Evolutionary conservation across 75 land plant species (phyloP).

Genomic region (Larix kaempferi): DNA sequence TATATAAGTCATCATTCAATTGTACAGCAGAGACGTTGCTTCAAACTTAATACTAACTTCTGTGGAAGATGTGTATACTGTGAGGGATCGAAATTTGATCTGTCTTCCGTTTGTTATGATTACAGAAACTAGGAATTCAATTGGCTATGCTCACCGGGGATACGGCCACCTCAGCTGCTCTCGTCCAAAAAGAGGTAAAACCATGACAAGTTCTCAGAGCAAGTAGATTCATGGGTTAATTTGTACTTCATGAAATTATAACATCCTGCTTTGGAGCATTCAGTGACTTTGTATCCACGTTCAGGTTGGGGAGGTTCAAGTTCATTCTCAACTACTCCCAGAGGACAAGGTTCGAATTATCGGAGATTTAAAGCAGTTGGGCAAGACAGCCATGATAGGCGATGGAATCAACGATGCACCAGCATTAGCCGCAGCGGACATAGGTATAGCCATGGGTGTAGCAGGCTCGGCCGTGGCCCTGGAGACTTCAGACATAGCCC

Average conservation of each 20-base stretch:
- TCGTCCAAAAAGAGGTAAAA: conserved; percentile 54
- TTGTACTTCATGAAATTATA: too few relatives aligned
- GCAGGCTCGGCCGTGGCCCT: conserved; percentile 82
- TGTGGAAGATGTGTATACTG: too few relatives aligned
- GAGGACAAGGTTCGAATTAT: conserved; percentile 69
- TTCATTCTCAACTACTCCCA: conserved; percentile 82
- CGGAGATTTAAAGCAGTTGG: conserved; percentile 39
- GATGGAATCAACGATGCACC: conserved; percentile 95
- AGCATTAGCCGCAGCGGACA: conserved; percentile 77
- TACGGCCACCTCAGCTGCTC: conserved; percentile 48
- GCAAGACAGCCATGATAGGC: conserved; percentile 78
- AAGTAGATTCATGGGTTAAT: too few relatives aligned
- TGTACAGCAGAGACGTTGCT: too few relatives aligned
- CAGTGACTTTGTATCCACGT: too few relatives aligned
- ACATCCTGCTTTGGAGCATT: too few relatives aligned
- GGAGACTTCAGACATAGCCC: conserved; percentile 77
- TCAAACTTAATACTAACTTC: too few relatives aligned
- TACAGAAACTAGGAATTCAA: conserved; percentile 46
- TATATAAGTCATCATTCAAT: too few relatives aligned
- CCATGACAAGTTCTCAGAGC: too few relatives aligned
- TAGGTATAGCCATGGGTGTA: conserved; percentile 96
- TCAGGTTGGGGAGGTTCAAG: conserved; percentile 48
- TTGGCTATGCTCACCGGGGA: conserved; percentile 94
- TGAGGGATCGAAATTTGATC: too few relatives aligned
- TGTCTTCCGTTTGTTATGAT: neutral